Conservation (phyloP, 495 filamentous ascomycete genomes). For the Aspergillus baeticus region DNA sequence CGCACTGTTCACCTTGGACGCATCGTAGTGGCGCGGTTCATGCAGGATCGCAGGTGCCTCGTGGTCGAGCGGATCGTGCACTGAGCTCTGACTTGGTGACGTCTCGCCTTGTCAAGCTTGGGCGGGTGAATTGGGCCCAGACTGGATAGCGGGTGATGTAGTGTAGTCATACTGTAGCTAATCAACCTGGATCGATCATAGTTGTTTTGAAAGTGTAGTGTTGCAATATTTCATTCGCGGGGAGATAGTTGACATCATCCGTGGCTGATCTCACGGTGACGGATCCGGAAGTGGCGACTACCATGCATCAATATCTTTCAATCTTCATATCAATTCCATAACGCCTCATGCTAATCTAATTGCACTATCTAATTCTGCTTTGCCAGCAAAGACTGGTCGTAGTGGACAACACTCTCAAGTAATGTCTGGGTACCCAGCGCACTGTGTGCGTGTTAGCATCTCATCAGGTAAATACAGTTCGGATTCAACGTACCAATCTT, state of each 20-base stretch:
- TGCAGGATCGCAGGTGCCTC: conserved; percentile 28
- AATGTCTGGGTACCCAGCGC: conserved; percentile 36
- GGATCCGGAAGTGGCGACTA: no score
- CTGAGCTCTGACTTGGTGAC: conserved; percentile 25
- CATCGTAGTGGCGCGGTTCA: conserved; percentile 21
- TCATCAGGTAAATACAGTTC: neutral
- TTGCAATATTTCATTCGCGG: no score
- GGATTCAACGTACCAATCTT: conserved; percentile 48
- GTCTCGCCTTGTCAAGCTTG: conserved; percentile 12
- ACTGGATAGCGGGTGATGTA: conserved; percentile 12
- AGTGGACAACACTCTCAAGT: conserved; percentile 35
- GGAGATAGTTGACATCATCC: no score
- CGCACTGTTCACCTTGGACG: conserved; percentile 16
- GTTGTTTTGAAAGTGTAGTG: no score
- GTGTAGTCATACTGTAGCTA: conserved; percentile 13
- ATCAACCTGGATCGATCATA: no score
- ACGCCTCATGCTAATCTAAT: no score
- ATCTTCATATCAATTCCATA: no score
- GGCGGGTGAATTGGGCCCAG: conserved; percentile 30
- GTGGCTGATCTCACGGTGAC: no score
- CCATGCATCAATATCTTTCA: no score
- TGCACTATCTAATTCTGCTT: neutral
- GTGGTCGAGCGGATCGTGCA: conserved; percentile 28
- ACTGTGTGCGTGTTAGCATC: conserved; percentile 17
- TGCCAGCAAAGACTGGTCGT: conserved; percentile 17